phyloP scores from a whole-genome alignment of 441 rosid species.

The Adansonia rubrostipa region DNA sequence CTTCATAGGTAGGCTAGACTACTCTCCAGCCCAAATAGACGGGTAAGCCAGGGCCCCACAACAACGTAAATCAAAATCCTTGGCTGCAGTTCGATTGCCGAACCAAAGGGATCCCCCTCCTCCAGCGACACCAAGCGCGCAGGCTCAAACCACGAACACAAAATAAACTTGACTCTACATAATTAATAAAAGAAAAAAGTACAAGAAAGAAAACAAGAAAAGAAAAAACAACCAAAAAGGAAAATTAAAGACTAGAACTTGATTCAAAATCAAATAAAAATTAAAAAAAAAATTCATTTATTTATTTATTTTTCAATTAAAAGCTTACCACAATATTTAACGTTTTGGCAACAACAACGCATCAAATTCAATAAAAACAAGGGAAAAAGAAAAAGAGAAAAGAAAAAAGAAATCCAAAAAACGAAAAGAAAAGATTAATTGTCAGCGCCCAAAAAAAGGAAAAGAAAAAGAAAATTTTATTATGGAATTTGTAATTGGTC shows the following conservation, averaged over 20 bases:
- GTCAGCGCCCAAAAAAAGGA: conserved; percentile 2
- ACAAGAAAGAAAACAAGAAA: neutral
- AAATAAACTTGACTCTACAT: neutral
- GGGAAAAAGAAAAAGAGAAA: too few relatives aligned
- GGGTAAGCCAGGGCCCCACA: conserved; percentile 19
- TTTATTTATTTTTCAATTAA: too few relatives aligned
- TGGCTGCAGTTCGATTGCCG: neutral
- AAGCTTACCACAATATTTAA: too few relatives aligned
- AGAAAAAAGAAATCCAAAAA: too few relatives aligned
- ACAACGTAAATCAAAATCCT: conserved; percentile 17
- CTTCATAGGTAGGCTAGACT: neutral
- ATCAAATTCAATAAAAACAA: too few relatives aligned
- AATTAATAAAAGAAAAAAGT: neutral
- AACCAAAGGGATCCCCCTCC: conserved; percentile 16
- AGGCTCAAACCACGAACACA: conserved; percentile 2
- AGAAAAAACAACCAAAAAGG: neutral
- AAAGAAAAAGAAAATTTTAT: neutral
- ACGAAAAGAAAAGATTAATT: conserved; percentile 14
- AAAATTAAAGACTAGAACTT: neutral
- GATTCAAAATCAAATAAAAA: neutral
- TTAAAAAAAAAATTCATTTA: neutral
- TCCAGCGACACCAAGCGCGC: too few relatives aligned
- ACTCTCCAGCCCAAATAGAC: neutral
- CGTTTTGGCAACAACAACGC: too few relatives aligned
- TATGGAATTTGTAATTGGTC: conserved; percentile 54